Evolutionary conservation across 352 stramenopile species (phyloP).

Genomic region (Pythium chondricola): DNA sequence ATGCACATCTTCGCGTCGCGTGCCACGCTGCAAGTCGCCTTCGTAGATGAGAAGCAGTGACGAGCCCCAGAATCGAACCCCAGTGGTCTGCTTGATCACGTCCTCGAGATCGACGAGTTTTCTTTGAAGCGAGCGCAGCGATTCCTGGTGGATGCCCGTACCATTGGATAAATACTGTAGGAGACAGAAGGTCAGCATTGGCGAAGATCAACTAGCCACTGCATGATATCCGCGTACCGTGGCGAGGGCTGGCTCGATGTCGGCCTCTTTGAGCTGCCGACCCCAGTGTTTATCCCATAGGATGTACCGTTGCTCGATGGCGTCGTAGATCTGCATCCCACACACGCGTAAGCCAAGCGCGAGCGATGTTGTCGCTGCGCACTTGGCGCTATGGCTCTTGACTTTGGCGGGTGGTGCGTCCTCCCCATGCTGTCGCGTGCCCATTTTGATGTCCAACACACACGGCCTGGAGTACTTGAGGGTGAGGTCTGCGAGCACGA

Average conservation of each 20-base stretch:
- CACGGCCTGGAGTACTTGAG: conserved; percentile 51
- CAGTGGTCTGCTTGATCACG: conserved; percentile 34
- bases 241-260: conserved; percentile 56
- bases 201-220: background rate
- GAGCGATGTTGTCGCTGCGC: conserved; percentile 63
- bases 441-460: conserved; percentile 82
- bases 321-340: conserved; percentile 78
- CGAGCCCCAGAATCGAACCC: conserved; percentile 68
- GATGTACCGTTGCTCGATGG: conserved; percentile 46
- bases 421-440: conserved; percentile 66
- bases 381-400: conserved; percentile 68
- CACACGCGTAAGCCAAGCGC: conserved; percentile 63
- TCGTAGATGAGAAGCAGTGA: conserved; percentile 77
- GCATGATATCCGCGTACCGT: conserved; percentile 30
- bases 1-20: conserved; percentile 35
- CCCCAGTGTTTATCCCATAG: conserved; percentile 81
- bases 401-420: conserved; percentile 61
- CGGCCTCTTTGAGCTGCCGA: conserved; percentile 36
- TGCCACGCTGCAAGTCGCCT: conserved; percentile 32
- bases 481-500: conserved; percentile 70
- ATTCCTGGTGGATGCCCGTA: conserved; percentile 30
- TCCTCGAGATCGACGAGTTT: conserved; percentile 42
- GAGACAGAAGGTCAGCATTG: background rate
- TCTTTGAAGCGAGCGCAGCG: conserved; percentile 31
- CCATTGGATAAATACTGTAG: conserved; percentile 61